Evolutionary conservation across 495 filamentous ascomycete genomes (phyloP).

Genomic region (Parmelia sp.): DNA sequence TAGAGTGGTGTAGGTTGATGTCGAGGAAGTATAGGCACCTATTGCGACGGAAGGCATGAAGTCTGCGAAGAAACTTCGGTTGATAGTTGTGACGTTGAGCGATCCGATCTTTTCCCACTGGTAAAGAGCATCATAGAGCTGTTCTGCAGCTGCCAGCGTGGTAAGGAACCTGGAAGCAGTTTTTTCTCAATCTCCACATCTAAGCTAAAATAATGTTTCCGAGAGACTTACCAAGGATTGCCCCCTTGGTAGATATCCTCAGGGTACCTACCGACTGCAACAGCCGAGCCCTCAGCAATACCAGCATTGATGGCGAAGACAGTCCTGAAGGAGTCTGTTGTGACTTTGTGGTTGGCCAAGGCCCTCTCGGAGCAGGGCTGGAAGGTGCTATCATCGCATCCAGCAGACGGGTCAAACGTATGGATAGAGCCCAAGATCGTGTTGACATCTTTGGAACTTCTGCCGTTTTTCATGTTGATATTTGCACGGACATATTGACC

Average conservation of each 20-base stretch:
- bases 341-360: conserved; percentile 45
- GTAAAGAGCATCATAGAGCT: conserved; percentile 39
- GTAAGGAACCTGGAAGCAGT: conserved; percentile 32
- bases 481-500: conserved; percentile 40
- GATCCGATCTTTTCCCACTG: conserved; percentile 45
- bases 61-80: conserved; percentile 40
- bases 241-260: conserved; percentile 63
- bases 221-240: conserved; percentile 45
- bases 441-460: conserved; percentile 44
- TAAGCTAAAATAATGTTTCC: neutral
- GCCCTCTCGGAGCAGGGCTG: conserved; percentile 44
- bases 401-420: conserved; percentile 43
- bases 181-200: neutral
- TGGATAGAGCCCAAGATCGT: conserved; percentile 42
- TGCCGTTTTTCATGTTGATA: conserved; percentile 35
- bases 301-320: conserved; percentile 40
- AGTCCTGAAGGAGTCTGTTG: conserved; percentile 47
- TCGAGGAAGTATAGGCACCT: conserved; percentile 36
- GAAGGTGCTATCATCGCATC: conserved; percentile 44
- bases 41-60: conserved; percentile 34
- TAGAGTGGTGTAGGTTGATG: conserved; percentile 37
- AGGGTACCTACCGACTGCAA: conserved; percentile 61
- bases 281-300: conserved; percentile 41
- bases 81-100: conserved; percentile 39
- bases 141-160: conserved; percentile 38